A percentile compares a stretch with the other conserved stretches of the same genome.
phyloP scores from a whole-genome alignment of 768 basidiomycete genomes.

The Chlorophyllum brunneum region DNA sequence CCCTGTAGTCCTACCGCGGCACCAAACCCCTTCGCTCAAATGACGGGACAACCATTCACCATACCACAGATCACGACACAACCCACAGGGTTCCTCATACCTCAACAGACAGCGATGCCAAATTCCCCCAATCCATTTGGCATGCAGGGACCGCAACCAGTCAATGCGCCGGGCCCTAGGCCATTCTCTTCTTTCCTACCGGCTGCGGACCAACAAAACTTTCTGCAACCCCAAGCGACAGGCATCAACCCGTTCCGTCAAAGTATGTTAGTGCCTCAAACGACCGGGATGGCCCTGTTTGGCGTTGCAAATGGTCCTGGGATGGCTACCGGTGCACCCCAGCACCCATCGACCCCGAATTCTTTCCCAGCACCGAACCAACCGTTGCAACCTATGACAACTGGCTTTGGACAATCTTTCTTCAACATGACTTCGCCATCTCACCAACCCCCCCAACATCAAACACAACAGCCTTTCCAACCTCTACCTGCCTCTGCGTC shows the following conservation, averaged over 20 bases:
- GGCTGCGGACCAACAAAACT: constrained; percentile 37
- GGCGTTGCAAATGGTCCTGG: constrained; percentile 17
- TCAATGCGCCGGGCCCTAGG: constrained; percentile 32
- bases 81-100: constrained; percentile 51
- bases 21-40: constrained; percentile 77
- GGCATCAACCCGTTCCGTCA: constrained; percentile 84
- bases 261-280: constrained; percentile 64
- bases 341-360: constrained; percentile 18
- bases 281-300: constrained; percentile 53
- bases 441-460: constrained; percentile 5
- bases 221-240: constrained; percentile 55
- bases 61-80: constrained; percentile 45
- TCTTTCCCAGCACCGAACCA: constrained; percentile 5
- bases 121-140: constrained; percentile 45
- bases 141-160: constrained; percentile 30
- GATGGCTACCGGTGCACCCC: constrained; percentile 15
- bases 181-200: constrained; percentile 55
- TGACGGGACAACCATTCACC: constrained; percentile 45
- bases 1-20: constrained; percentile 44
- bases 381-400: background rate
- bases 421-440: constrained; percentile 2
- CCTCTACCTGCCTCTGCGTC: constrained; percentile 5
- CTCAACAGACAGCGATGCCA: constrained; percentile 44
- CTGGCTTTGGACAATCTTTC: constrained; percentile 3
- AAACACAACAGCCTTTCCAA: constrained; percentile 2